Conservation (phyloP, 441 rosid species). For the Corymbia calophylla region DNA sequence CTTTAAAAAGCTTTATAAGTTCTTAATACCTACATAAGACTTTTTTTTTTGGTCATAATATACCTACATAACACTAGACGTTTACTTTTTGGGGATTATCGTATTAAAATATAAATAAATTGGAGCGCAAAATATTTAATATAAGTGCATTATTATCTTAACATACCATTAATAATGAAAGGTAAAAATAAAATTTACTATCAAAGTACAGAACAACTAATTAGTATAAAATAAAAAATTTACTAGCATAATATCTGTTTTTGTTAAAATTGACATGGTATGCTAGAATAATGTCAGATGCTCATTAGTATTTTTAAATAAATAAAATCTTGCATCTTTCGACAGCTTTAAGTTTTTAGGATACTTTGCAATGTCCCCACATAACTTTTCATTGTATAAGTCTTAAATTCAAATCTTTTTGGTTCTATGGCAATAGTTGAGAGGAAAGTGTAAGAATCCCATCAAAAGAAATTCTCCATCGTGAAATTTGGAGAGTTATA, state of each 20-base stretch:
- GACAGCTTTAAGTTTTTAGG: rapidly evolving
- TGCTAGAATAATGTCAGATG: background rate
- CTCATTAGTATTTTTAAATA: background rate
- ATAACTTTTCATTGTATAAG: background rate
- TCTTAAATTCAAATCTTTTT: background rate
- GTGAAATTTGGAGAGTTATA: background rate
- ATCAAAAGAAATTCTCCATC: background rate
- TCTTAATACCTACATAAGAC: background rate
- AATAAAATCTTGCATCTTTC: background rate
- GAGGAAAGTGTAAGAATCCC: background rate
- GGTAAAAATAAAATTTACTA: background rate
- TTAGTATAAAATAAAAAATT: too few species aligned
- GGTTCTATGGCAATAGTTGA: background rate
- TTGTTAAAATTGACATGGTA: background rate
- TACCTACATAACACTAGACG: background rate
- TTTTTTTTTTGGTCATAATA: too few species aligned
- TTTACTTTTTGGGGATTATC: background rate
- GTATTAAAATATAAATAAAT: too few species aligned
- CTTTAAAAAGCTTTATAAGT: background rate
- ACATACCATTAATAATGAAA: background rate
- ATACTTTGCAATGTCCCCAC: too few species aligned
- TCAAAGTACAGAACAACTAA: background rate
- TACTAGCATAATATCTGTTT: background rate
- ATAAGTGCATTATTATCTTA: background rate
- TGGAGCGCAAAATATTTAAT: background rate